A percentile compares a stretch with the other conserved stretches of the same genome.
Evolutionary conservation across 2,329 filamentous ascomycete genomes (phyloP).

Genomic region (Sclerotinia sclerotiorum): DNA sequence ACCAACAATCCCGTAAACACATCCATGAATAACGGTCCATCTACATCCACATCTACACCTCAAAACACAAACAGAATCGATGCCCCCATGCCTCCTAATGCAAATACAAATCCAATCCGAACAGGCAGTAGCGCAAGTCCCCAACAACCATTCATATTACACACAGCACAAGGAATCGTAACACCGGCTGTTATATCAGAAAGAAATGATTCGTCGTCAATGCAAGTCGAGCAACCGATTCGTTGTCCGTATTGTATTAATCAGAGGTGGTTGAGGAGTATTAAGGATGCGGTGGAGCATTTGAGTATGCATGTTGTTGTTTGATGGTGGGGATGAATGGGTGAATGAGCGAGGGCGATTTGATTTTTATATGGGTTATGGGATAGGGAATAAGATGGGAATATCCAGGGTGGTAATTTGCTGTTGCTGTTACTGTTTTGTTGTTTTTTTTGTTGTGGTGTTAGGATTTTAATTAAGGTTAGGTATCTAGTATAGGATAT

Average conservation of each 20-base stretch:
- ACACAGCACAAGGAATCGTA: constrained; percentile 36
- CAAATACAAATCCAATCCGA: not conserved
- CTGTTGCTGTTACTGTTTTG: too few relatives aligned
- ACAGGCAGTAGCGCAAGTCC: constrained; percentile 7
- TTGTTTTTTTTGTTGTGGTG: too few relatives aligned
- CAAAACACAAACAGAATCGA: constrained; percentile 18
- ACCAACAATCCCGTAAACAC: not conserved
- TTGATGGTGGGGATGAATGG: constrained; percentile 15
- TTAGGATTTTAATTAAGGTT: too few relatives aligned
- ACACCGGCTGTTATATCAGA: constrained; percentile 34
- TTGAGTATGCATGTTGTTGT: constrained; percentile 42
- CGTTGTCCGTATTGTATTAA: constrained; percentile 41
- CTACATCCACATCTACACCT: not conserved
- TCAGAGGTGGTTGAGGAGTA: constrained; percentile 39
- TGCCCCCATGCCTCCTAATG: not conserved
- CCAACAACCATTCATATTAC: constrained; percentile 33
- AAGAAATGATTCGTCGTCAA: constrained; percentile 30
- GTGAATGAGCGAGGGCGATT: too few relatives aligned
- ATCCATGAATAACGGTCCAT: not conserved
- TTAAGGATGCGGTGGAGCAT: constrained; percentile 41
- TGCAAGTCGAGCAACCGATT: constrained; percentile 36
- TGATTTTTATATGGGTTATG: too few relatives aligned
- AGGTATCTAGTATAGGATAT: too few relatives aligned
- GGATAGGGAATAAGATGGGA: too few relatives aligned
- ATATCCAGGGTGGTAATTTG: too few relatives aligned